Evolutionary conservation across 2,329 filamentous ascomycete genomes (phyloP).

Genomic region (Colletotrichum chrysophilum): DNA sequence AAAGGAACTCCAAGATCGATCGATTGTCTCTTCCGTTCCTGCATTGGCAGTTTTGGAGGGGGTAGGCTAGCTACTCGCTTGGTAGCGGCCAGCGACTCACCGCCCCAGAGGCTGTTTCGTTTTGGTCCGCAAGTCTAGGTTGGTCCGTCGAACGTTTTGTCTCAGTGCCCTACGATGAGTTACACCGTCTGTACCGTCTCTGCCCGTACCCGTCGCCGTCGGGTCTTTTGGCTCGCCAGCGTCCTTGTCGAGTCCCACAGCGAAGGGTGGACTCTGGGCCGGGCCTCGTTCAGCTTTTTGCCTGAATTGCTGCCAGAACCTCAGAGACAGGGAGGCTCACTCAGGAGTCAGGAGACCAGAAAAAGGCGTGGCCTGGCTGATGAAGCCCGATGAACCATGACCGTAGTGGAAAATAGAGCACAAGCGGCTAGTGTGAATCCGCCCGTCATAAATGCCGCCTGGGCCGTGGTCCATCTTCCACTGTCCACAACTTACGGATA

Average conservation of each 20-base stretch:
- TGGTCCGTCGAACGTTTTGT: slow-evolving; percentile 2
- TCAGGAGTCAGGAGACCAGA: background rate
- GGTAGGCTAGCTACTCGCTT: background rate
- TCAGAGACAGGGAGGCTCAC: background rate
- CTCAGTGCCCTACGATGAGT: background rate
- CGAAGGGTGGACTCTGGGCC: background rate
- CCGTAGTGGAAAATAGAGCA: background rate
- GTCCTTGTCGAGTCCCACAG: slow-evolving; percentile 2
- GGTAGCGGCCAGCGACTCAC: background rate
- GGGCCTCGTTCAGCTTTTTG: slow-evolving; percentile 5
- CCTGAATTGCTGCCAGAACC: background rate
- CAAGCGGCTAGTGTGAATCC: background rate
- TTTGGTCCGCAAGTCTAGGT: slow-evolving; percentile 8
- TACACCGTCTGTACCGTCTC: background rate
- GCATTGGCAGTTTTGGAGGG: background rate
- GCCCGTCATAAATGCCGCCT: slow-evolving; percentile 14
- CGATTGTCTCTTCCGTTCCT: slow-evolving; percentile 2
- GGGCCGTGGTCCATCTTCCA: background rate
- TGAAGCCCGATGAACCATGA: background rate
- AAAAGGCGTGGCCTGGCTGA: background rate
- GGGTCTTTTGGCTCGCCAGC: background rate
- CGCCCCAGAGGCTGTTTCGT: background rate
- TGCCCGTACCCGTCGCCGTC: background rate
- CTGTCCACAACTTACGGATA: background rate
- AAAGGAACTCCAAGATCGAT: background rate